Evolutionary conservation across 495 filamentous ascomycete species (phyloP), one percentile per base, ranked within the genome.

Genomic region (Aspergillus bertholletiae): DNA sequence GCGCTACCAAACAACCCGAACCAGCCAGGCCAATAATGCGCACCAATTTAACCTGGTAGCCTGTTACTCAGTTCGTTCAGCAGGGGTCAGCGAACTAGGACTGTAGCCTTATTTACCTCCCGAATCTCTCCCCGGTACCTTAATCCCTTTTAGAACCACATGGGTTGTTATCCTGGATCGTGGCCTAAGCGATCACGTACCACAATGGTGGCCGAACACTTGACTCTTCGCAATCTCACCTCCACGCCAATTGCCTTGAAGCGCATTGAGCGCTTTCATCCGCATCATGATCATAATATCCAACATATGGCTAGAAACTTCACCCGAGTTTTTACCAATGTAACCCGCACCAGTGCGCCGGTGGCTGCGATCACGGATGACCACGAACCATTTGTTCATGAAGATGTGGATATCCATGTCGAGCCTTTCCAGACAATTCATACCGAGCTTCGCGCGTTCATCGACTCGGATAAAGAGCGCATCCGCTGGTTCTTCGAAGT

Each of bases 211-310:
- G 72, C 73, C 41, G 68, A 76, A 41, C 51, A 65, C 45, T 70
- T 97, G 41, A 91, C 84, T 5, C 84, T 98, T 67, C 92, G 93
- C 59, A 98, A 98, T 66, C 78, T 96, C 53, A 93, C 92, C 34
- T 74, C 83, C 56, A 88, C 79, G 6, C 76, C 84, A 1, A 73
- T 97, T 26, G 80, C 84, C 41, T 74, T 97, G 59, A 89, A 83
- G 69, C 71, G 80, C 52, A 76, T 96, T 51, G 87, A 96, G 68
- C 87, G 83, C 53, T 91, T 92, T 63, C 81, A 74, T 57, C 71
- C 74, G 0, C 70, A 77, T 48, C 69, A 79, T 39, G 74, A 73
- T 43, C 67, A 67, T 51, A 77, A 80, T 58, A 62, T 78, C 52
- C 63, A 65, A n/a, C 57, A 59, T n/a, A 34, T 76, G 41, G 71